phyloP scores from a whole-genome alignment of 2,329 filamentous ascomycete genomes.

The Fusarium domesticum region DNA sequence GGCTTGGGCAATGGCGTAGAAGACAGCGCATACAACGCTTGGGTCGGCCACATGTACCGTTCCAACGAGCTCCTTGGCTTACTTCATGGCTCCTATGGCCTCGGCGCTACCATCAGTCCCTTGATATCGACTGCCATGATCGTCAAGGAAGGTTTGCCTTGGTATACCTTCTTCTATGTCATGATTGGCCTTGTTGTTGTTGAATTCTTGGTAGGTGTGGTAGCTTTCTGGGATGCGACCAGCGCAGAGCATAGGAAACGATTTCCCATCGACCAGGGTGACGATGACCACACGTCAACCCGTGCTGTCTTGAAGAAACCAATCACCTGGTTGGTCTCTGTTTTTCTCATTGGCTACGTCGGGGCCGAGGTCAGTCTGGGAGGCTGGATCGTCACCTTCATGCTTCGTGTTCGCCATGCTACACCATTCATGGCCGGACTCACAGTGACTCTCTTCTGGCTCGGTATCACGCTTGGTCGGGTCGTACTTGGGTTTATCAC shows the following conservation, averaged over 20 bases:
- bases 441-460: slow-evolving; percentile 78
- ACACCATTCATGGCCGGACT: slow-evolving; percentile 70
- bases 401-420: slow-evolving; percentile 72
- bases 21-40: slow-evolving; percentile 59
- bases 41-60: slow-evolving; percentile 67
- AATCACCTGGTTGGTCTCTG: slow-evolving; percentile 68
- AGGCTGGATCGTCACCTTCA: slow-evolving; percentile 81
- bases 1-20: slow-evolving; percentile 71
- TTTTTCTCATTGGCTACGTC: slow-evolving; percentile 77
- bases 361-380: slow-evolving; percentile 73
- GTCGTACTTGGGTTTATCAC: slow-evolving; percentile 75
- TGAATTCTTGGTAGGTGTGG: slow-evolving; percentile 50
- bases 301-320: slow-evolving; percentile 44
- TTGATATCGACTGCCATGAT: slow-evolving; percentile 72
- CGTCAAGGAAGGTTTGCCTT: slow-evolving; percentile 56
- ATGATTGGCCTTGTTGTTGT: slow-evolving; percentile 60
- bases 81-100: slow-evolving; percentile 68
- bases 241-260: slow-evolving; percentile 49
- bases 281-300: slow-evolving; percentile 46
- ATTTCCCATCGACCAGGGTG: slow-evolving; percentile 25
- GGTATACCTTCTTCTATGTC: slow-evolving; percentile 75
- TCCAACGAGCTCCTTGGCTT: slow-evolving; percentile 72
- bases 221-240: slow-evolving; percentile 63
- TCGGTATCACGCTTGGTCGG: slow-evolving; percentile 73
- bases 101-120: slow-evolving; percentile 67